Base-by-base conservation (phyloP, 371 early-diverging fungal species). In the Chytridiales sp. region DNA sequence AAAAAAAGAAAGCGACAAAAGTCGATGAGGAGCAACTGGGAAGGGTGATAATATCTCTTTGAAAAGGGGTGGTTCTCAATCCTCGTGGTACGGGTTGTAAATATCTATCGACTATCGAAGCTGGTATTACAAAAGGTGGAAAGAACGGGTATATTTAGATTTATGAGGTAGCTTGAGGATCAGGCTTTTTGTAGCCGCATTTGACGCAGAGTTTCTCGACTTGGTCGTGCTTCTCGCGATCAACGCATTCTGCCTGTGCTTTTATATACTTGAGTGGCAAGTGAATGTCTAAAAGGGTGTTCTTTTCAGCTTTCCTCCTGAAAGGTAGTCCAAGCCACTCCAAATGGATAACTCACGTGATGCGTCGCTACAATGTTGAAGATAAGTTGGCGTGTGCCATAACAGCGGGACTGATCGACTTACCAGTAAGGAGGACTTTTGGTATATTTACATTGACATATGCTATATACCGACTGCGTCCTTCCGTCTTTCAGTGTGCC, bases 391-490 rank as follows among this genome's bases (percentile, higher is more conserved):
- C n/a, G n/a, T n/a, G n/a, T n/a, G n/a, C n/a, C n/a, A n/a, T n/a
- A n/a, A n/a, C n/a, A n/a, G n/a, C n/a, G n/a, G n/a, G n/a, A n/a
- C n/a, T n/a, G n/a, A n/a, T n/a, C n/a, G n/a, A n/a, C n/a, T n/a
- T n/a, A n/a, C n/a, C n/a, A 71, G 43, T 53, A 67, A 1, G 71
- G 71, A 1, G 71, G 68, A 26, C 54, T 53, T 6, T n/a, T 32
- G 30, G 71, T 71, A 46, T 71, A 71, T 39, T 71, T 71, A 61
- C 71, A 71, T 34, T 57, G 53, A 41, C 67, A 71, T 0, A 71
- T 67, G 31, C 47, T 38, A 35, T 56, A 71, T 38, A 71, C 31
- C 0, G 65, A 31, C 43, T 71, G 71, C 15, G 36, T 5, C 19
- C 46, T 5, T 21, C 62, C 66, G 22, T 62, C 63, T 24, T 47